Conservation (phyloP, 768 basidiomycete species). For the Pluteus cervinus region DNA sequence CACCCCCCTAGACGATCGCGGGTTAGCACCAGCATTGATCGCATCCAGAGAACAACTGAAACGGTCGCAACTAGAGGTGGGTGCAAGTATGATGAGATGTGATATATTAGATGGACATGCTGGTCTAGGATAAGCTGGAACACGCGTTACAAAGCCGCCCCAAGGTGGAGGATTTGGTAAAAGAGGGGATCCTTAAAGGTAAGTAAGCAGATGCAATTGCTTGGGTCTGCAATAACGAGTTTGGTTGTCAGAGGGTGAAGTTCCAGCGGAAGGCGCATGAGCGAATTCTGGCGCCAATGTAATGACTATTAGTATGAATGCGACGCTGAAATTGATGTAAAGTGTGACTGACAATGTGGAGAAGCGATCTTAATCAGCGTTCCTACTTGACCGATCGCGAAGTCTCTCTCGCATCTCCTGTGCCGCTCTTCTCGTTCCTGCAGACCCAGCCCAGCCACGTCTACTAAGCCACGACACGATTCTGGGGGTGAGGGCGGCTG, state of each 20-base stretch:
- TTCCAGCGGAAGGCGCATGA: background rate
- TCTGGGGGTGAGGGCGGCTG: slow-evolving; percentile 78
- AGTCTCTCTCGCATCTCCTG: slow-evolving; percentile 41
- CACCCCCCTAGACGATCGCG: slow-evolving; percentile 45
- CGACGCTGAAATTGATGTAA: background rate
- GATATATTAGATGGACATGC: background rate
- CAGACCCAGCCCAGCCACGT: slow-evolving; percentile 76
- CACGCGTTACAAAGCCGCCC: slow-evolving; percentile 54
- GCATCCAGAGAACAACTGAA: slow-evolving; percentile 56
- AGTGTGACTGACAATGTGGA: background rate
- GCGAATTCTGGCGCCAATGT: no score
- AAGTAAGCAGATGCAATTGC: background rate
- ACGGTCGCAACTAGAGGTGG: slow-evolving; percentile 58
- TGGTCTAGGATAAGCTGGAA: slow-evolving; percentile 53
- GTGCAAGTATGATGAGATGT: background rate
- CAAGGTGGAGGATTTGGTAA: slow-evolving; percentile 55
- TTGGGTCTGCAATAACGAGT: slow-evolving; percentile 2
- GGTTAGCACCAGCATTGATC: slow-evolving; percentile 52
- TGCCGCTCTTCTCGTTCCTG: slow-evolving; percentile 64
- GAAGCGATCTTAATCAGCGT: slow-evolving; percentile 8
- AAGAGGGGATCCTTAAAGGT: slow-evolving; percentile 53
- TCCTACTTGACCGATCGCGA: slow-evolving; percentile 28
- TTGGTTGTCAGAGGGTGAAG: background rate
- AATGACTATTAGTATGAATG: no score
- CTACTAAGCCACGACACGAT: slow-evolving; percentile 81